phyloP scores from a whole-genome alignment of 2,329 filamentous ascomycete species.

The Diatrype stigma region DNA sequence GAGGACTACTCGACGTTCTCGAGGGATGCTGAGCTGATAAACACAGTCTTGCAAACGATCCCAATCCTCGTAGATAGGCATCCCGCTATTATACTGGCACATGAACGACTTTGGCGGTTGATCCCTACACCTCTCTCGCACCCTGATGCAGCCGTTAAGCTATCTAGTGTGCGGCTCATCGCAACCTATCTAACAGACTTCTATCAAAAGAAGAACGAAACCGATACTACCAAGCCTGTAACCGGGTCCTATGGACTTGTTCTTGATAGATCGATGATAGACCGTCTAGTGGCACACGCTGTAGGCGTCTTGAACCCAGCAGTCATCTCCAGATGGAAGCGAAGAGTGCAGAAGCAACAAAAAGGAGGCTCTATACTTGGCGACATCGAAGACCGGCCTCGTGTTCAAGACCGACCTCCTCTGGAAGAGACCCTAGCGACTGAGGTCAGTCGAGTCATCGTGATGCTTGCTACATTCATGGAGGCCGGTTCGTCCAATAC shows the following conservation, averaged over 20 bases:
- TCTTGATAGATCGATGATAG: conserved; percentile 61
- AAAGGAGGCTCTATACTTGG: conserved; percentile 2
- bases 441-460: conserved; percentile 74
- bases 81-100: conserved; percentile 60
- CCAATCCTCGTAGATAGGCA: conserved; percentile 64
- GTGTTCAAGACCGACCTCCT: conserved; percentile 8
- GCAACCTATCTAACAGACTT: conserved; percentile 79
- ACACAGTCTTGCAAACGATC: conserved; percentile 67
- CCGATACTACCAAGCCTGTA: conserved; percentile 55
- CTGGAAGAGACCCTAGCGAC: conserved; percentile 71
- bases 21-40: conserved; percentile 66
- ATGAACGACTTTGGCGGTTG: conserved; percentile 65
- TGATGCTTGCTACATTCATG: conserved; percentile 70
- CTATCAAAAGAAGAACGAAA: conserved; percentile 56
- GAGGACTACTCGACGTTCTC: conserved; percentile 49
- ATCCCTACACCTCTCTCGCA: conserved; percentile 68
- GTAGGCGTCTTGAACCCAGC: conserved; percentile 32
- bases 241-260: conserved; percentile 66
- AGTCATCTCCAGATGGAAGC: conserved; percentile 30
- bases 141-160: conserved; percentile 69
- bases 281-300: conserved; percentile 43
- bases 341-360: conserved; percentile 18
- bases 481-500: conserved; percentile 52
- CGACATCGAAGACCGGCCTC: conserved; percentile 3
- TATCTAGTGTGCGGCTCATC: conserved; percentile 69